phyloP scores from a whole-genome alignment of 148 eudicot genomes.

The Camellia japonica region DNA sequence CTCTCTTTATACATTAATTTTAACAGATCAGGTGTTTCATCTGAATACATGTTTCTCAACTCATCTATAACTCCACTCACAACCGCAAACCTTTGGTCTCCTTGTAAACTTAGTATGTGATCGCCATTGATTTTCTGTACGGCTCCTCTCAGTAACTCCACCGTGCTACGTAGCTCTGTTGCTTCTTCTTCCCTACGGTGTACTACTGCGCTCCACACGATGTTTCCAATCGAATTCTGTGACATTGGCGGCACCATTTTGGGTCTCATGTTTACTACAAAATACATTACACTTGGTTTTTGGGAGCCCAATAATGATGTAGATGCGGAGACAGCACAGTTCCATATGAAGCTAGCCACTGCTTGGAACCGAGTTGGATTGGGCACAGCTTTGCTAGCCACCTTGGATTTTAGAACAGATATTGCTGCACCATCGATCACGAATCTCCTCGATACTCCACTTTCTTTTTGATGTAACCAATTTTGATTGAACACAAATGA shows the following conservation, averaged over 20 bases:
- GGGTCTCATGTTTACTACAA: slow-evolving; percentile 30
- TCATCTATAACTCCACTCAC: too few species aligned
- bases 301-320: slow-evolving; percentile 1
- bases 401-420: neutral
- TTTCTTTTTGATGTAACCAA: too few species aligned
- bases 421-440: slow-evolving; percentile 27
- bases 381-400: neutral
- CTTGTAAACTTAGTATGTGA: too few species aligned
- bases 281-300: slow-evolving; percentile 38
- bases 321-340: slow-evolving; percentile 33
- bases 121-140: slow-evolving; percentile 15
- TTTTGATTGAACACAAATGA: too few species aligned
- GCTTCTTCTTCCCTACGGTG: slow-evolving; percentile 5
- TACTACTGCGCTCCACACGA: slow-evolving; percentile 38
- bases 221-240: slow-evolving; percentile 39
- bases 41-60: neutral
- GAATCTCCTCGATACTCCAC: slow-evolving; percentile 35
- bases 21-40: slow-evolving; percentile 19
- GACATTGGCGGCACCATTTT: slow-evolving; percentile 27
- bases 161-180: slow-evolving; percentile 22
- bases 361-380: neutral
- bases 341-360: slow-evolving; percentile 43
- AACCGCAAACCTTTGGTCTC: too few species aligned
- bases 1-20: too few species aligned
- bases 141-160: slow-evolving; percentile 17